These are phyloP conservation scores for Cymbopogon flexuosus DNA, from an alignment of 202 grass and related monocot genomes.

Conservation along the genomic window DNA sequence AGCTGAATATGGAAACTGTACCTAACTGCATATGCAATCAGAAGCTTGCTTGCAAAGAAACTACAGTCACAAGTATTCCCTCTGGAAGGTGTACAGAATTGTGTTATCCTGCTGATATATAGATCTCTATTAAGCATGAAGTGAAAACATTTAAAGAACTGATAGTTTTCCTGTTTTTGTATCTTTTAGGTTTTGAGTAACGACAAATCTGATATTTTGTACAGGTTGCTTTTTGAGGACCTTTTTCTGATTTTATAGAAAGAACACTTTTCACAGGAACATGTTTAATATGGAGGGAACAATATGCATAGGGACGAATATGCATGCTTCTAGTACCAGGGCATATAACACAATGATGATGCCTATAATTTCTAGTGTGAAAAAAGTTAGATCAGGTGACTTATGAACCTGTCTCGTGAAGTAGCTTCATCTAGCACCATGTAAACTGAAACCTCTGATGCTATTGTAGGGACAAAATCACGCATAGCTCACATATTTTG, in stretches of 20 bases:
- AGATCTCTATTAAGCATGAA: slow-evolving; percentile 15
- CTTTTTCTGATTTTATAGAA: slow-evolving; percentile 9
- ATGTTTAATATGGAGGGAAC: slow-evolving; percentile 32
- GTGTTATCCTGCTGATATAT: not conserved
- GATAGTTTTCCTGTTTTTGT: not conserved
- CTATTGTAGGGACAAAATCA: slow-evolving; percentile 33
- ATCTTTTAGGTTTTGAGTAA: slow-evolving; percentile 27
- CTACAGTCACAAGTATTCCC: slow-evolving; percentile 1
- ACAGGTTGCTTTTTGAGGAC: slow-evolving; percentile 4
- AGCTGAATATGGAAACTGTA: slow-evolving; percentile 31
- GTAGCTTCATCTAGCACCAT: slow-evolving; percentile 32
- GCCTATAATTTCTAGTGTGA: slow-evolving; percentile 13
- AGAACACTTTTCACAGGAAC: slow-evolving; percentile 26
- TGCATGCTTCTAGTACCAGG: slow-evolving; percentile 27
- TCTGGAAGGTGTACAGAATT: slow-evolving; percentile 14
- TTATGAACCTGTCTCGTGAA: slow-evolving; percentile 27
- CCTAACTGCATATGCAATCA: slow-evolving; percentile 32
- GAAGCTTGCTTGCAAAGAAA: slow-evolving; percentile 22
- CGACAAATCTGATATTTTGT: slow-evolving; percentile 35
- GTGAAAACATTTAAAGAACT: not conserved
- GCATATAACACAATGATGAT: slow-evolving; percentile 27
- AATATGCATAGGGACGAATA: slow-evolving; percentile 38
- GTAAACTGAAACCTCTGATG: slow-evolving; percentile 20
- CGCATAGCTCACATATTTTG: slow-evolving; percentile 48
- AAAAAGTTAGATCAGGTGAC: slow-evolving; percentile 25